These are phyloP conservation scores for Globisporangium yorkense DNA, from an alignment of 352 stramenopile genomes.

Conservation along the genomic window DNA sequence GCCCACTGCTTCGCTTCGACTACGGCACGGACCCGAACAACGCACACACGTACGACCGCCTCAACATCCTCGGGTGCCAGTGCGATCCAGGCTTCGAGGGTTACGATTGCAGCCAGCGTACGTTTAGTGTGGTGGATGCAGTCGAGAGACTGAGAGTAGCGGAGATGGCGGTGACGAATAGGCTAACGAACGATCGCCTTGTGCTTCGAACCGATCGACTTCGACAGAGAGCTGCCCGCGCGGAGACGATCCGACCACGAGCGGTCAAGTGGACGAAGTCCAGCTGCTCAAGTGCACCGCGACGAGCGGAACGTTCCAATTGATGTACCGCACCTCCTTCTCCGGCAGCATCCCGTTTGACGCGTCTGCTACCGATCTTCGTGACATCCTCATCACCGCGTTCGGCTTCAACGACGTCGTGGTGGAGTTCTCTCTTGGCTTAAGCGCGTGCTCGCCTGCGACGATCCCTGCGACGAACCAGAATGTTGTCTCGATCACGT, in stretches of 20 bases:
- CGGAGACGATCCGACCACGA: constrained; percentile 83
- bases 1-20: constrained; percentile 47
- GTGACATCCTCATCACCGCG: constrained; percentile 39
- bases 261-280: constrained; percentile 76
- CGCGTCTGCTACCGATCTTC: constrained; percentile 26
- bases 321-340: constrained; percentile 45
- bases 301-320: constrained; percentile 45
- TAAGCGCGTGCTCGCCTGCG: constrained; percentile 27
- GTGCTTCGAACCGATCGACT: neutral
- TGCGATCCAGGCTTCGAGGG: constrained; percentile 88
- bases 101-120: constrained; percentile 83
- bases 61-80: constrained; percentile 81
- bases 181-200: neutral
- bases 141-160: neutral
- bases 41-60: constrained; percentile 67
- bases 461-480: constrained; percentile 5
- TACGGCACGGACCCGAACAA: constrained; percentile 70
- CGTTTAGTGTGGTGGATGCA: constrained; percentile 1
- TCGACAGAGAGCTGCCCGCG: constrained; percentile 67
- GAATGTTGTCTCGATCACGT: constrained; percentile 57
- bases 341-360: constrained; percentile 64
- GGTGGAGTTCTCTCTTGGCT: constrained; percentile 38
- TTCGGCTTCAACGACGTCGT: constrained; percentile 45
- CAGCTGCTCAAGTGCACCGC: constrained; percentile 70
- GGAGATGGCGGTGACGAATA: neutral